phyloP scores from a whole-genome alignment of 192 early-diverging fungal species.

The Allomyces arbusculus region DNA sequence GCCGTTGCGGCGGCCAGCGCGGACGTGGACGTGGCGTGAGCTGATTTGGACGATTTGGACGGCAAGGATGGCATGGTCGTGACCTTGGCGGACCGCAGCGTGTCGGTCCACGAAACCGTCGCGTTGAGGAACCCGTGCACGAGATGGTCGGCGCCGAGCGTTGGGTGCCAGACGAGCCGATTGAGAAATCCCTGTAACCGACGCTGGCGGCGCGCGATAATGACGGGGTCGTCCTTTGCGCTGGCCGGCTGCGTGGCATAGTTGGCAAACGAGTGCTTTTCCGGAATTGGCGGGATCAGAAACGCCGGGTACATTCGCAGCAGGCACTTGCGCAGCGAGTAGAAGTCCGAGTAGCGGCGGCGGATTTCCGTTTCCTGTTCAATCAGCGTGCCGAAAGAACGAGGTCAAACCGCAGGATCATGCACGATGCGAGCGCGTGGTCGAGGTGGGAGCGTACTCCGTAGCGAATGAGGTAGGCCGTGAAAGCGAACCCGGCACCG shows the following conservation, averaged over 20 bases:
- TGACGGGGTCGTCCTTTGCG: constrained; percentile 75
- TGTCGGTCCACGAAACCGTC: constrained; percentile 40
- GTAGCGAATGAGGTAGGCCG: constrained; percentile 24
- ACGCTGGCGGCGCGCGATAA: constrained; percentile 76
- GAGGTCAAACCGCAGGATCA: too few species aligned
- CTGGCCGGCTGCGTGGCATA: constrained; percentile 60
- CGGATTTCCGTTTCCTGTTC: constrained; percentile 36
- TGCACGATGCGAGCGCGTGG: too few species aligned
- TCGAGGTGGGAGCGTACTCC: neutral
- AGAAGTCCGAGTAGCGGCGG: constrained; percentile 91
- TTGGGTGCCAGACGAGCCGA: constrained; percentile 68
- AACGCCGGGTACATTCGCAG: constrained; percentile 61
- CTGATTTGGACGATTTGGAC: constrained; percentile 13
- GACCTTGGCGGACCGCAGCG: constrained; percentile 19
- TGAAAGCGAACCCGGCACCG: constrained; percentile 16
- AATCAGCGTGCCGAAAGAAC: too few species aligned
- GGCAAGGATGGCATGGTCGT: constrained; percentile 7
- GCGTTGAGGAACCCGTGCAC: constrained; percentile 81
- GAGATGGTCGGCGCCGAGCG: constrained; percentile 65
- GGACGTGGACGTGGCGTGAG: constrained; percentile 5
- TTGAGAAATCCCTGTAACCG: constrained; percentile 90
- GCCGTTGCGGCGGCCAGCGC: constrained; percentile 6
- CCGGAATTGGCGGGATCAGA: constrained; percentile 88
- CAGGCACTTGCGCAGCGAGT: constrained; percentile 62
- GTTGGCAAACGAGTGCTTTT: constrained; percentile 77